phyloP scores from a whole-genome alignment of 2,329 filamentous ascomycete genomes.

The Aspergillus versicolor region DNA sequence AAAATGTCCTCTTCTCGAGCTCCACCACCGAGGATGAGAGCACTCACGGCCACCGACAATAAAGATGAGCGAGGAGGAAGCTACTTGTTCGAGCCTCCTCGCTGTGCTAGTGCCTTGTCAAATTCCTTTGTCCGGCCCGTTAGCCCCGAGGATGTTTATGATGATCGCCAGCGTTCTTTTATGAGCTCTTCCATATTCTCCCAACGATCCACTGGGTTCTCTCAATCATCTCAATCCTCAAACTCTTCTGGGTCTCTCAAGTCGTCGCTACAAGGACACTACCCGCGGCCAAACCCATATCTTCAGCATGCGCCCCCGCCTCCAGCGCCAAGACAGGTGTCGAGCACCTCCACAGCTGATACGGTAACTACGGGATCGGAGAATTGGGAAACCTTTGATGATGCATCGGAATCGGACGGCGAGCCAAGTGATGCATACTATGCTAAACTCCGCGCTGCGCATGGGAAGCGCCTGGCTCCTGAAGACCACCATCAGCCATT shows the following conservation, averaged over 20 bases:
- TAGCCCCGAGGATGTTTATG: slow-evolving; percentile 80
- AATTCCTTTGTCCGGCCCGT: slow-evolving; percentile 57
- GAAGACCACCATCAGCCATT: slow-evolving; percentile 34
- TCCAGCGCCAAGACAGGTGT: slow-evolving; percentile 63
- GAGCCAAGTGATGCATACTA: slow-evolving; percentile 79
- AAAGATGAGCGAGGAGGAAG: slow-evolving; percentile 36
- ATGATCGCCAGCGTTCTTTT: slow-evolving; percentile 60
- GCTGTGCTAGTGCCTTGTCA: slow-evolving; percentile 53
- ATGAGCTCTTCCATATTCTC: slow-evolving; percentile 45
- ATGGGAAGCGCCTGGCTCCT: slow-evolving; percentile 61
- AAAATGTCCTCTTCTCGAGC: slow-evolving; percentile 54
- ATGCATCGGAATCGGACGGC: slow-evolving; percentile 70
- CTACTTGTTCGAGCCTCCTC: slow-evolving; percentile 41
- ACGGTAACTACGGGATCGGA: slow-evolving; percentile 79
- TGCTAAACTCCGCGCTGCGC: slow-evolving; percentile 69
- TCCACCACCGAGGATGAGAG: slow-evolving; percentile 90
- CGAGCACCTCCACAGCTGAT: slow-evolving; percentile 64
- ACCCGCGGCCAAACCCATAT: slow-evolving; percentile 37
- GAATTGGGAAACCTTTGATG: slow-evolving; percentile 97
- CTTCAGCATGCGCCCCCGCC: slow-evolving; percentile 37
- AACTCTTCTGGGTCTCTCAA: slow-evolving; percentile 38
- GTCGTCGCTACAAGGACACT: slow-evolving; percentile 29
- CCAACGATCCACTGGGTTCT: slow-evolving; percentile 37
- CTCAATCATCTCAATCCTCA: slow-evolving; percentile 44
- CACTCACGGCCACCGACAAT: slow-evolving; percentile 61